Evolutionary conservation across 768 basidiomycete species (phyloP), one percentile per base, ranked within the genome.

Genomic region (Naganishia onofrii): DNA sequence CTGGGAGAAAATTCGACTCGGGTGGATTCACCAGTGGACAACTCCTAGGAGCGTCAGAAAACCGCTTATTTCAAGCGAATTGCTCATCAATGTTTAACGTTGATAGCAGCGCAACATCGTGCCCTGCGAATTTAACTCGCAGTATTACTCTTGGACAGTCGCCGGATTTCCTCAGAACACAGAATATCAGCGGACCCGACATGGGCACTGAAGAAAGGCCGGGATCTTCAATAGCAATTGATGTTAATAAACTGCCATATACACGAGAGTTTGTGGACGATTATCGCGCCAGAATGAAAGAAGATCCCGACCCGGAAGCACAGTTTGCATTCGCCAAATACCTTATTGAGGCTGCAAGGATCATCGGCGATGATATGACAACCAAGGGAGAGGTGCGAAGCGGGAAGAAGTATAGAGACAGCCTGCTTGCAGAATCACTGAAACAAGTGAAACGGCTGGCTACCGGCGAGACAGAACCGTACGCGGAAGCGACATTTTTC

Each of bases 291-390:
- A 88, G 96, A 65, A 96, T 99, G 83, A 98, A 98, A 82, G 89
- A 87, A 32, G 96, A 99, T 81, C 94, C 94, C 1, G 96, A 99
- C 79, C 95, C 95, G 0, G 96, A 98, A 80, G 92, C 94, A 29
- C 96, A 98, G 79, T 98, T 97, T 81, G 84, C 90, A 29, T 99
- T 96, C 78, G 92, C 94, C n/a, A 97, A 95, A 82, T 99, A 98
- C 80, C 88, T 99, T 70, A 93, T 99, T 79, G 96, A 98, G 76
- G 96, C 96, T 34, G 96, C 96, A 17, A 93, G 91, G 83, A 81
- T 80, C 69, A 72, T 82, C 1, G 81, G 81, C 0, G 80, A 81
- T 55, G 89, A 93, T 81, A 88, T 97, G 72, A 74, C 76, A 64
- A 70, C 76, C 21, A 73, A 70, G 0, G 60, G 60, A 4, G 81